Evolutionary conservation across 768 basidiomycete genomes (phyloP).

Genomic region (Boletus pseudo-olivaceus): DNA sequence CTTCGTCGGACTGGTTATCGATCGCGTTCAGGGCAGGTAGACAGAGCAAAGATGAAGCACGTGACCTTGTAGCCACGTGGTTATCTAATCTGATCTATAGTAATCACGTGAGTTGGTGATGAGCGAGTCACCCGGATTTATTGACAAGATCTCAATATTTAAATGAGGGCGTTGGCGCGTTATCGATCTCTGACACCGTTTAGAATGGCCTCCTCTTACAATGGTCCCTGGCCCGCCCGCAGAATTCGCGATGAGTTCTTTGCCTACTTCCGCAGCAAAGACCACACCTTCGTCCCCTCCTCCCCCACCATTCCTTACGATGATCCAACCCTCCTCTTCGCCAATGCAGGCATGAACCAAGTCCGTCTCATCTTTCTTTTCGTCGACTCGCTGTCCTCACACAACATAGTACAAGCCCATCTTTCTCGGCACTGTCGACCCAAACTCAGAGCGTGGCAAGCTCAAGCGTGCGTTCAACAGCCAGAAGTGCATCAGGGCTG

Average conservation of each 20-base stretch:
- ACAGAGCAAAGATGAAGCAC: neutral
- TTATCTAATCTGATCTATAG: conserved; percentile 18
- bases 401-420: conserved; percentile 83
- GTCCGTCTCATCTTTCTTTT: conserved; percentile 33
- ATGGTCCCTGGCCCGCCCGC: conserved; percentile 68
- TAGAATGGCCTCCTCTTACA: conserved; percentile 31
- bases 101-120: conserved; percentile 10
- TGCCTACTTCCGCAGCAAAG: conserved; percentile 74
- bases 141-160: neutral
- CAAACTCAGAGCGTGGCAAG: conserved; percentile 85
- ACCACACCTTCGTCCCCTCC: conserved; percentile 87
- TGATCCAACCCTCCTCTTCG: conserved; percentile 95
- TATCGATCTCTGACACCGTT: conserved; percentile 22
- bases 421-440: conserved; percentile 97
- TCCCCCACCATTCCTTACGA: conserved; percentile 95
- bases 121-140: conserved; percentile 12
- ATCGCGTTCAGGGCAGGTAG: conserved; percentile 45
- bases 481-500: conserved; percentile 98
- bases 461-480: conserved; percentile 92
- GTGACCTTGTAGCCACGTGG: conserved; percentile 5
- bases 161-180: conserved; percentile 9
- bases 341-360: conserved; percentile 98
- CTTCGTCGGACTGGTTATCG: conserved; percentile 34
- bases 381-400: conserved; percentile 1
- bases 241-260: conserved; percentile 89